These are phyloP conservation scores for Acer campestre DNA, from an alignment of 345 rosid genomes.

Conservation along the genomic window DNA sequence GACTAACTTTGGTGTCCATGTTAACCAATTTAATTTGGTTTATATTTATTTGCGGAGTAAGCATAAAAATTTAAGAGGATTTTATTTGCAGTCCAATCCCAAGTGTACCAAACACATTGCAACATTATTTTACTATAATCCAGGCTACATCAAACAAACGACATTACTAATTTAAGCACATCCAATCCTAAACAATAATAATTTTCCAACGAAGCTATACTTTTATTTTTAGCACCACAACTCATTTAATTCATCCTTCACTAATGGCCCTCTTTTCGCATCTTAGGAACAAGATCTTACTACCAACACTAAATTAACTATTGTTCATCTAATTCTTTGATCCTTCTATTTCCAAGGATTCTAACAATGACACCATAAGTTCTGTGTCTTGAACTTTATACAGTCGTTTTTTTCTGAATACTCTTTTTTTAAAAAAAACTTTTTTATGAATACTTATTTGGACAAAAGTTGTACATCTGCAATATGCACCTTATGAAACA, in stretches of 20 bases:
- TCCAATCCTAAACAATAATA: neutral
- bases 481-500: neutral
- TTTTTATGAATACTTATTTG: neutral
- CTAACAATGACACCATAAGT: neutral
- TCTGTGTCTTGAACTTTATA: neutral
- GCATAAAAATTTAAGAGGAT: neutral
- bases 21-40: neutral
- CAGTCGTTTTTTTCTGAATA: no score
- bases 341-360: neutral
- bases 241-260: neutral
- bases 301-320: neutral
- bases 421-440: no score
- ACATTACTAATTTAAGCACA: neutral
- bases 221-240: neutral
- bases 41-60: neutral
- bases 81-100: neutral
- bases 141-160: neutral
- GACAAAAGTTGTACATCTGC: neutral
- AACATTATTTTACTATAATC: neutral
- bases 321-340: neutral
- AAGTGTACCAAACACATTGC: neutral
- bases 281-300: neutral
- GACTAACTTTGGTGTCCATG: neutral
- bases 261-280: neutral
- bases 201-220: no score